These are phyloP conservation scores for Sclerotinia subarctica DNA, from an alignment of 2,329 filamentous ascomycete genomes.

Conservation along the genomic window DNA sequence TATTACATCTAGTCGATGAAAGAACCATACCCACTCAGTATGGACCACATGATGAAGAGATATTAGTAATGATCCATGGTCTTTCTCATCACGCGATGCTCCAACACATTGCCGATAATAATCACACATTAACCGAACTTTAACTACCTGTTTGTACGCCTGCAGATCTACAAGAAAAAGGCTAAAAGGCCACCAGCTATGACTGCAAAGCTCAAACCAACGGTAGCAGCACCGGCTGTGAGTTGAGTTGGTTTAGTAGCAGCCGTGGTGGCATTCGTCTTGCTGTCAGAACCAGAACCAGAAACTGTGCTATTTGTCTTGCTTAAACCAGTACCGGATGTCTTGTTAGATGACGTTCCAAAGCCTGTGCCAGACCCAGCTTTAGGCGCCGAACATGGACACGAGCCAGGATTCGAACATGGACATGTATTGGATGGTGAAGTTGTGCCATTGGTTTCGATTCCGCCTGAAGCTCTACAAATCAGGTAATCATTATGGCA, in stretches of 20 bases:
- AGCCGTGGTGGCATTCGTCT: neutral
- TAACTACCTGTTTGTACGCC: neutral
- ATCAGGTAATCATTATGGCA: neutral
- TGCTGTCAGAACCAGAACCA: neutral
- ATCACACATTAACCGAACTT: neutral
- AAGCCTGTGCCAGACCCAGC: neutral
- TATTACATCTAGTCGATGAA: neutral
- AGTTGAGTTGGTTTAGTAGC: conserved; percentile 14
- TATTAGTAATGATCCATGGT: neutral
- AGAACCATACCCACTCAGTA: neutral
- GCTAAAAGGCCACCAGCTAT: conserved; percentile 27
- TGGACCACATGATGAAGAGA: neutral
- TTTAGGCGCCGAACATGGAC: neutral
- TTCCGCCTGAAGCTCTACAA: neutral
- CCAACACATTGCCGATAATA: no score
- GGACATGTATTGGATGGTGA: neutral
- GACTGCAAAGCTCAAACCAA: conserved; percentile 27
- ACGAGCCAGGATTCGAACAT: neutral
- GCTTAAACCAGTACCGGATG: neutral
- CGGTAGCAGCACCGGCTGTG: conserved; percentile 21
- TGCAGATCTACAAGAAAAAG: conserved; percentile 23
- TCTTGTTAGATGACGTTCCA: neutral
- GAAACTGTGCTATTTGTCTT: no score
- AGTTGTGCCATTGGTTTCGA: neutral
- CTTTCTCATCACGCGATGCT: neutral